Evolutionary conservation across 495 filamentous ascomycete species (phyloP), one percentile per base, ranked within the genome.

Genomic region (Chaetomium tenue): DNA sequence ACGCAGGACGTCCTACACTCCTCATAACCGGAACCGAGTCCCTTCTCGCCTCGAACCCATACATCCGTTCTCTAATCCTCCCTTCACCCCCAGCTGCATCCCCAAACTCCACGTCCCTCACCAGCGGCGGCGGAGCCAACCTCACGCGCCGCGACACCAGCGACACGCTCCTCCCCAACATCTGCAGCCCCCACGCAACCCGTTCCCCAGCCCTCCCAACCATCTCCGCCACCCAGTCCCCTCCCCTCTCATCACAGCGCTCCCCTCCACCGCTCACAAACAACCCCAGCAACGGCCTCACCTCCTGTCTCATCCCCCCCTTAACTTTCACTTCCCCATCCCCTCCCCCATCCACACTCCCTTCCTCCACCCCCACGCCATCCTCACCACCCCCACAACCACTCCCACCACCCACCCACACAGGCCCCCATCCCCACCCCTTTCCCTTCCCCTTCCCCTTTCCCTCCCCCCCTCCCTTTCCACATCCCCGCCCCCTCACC

Each of bases 71-170:
- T 20, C 48, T 42, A 5, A 26, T 20, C 2, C 25, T 26, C 11
- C 26, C 51, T 6, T 20, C 53, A 23, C 33, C 30, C 2, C 52
- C 33, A 4, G 20, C n/a, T 12, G 5, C 48, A 26, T 20, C 7
- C 11, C 63, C 39, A 62, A 25, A 37, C 30, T 67, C 58, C n/a
- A 61, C 63, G 33, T 59, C 64, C 53, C 53, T 25, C 44, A 37
- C 33, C 33, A 28, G n/a, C 53, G 15, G 23, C 16, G 44, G 42
- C 23, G 12, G 25, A 30, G 42, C 58, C 1, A 23, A 25, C 44
- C 25, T 39, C 20, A 12, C 37, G 26, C 22, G n/a, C 48, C 52
- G 22, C 13, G 16, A 25, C 39, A 23, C 37, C 18, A 11, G 8
- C 53, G 30, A 12, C 33, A 16, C 30, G 37, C 33, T 18, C 8